These are phyloP conservation scores for Colletotrichum incanum DNA, from an alignment of 2,329 filamentous ascomycete genomes.

Conservation along the genomic window DNA sequence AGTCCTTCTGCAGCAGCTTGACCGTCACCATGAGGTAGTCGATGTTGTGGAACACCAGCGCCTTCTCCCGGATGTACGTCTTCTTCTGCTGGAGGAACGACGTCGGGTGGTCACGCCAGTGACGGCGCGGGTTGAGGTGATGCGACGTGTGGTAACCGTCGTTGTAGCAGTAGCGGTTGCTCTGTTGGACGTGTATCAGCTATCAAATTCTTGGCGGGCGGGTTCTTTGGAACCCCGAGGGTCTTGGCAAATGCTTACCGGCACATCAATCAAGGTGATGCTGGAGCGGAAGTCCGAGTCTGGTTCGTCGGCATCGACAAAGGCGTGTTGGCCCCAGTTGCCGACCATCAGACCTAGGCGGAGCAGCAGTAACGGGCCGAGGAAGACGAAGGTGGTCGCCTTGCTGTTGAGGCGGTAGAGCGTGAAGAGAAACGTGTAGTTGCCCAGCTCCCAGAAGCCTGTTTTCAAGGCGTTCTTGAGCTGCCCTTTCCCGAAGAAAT, in stretches of 20 bases:
- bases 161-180: slow-evolving; percentile 87
- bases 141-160: slow-evolving; percentile 88
- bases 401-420: slow-evolving; percentile 66
- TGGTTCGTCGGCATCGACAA: slow-evolving; percentile 82
- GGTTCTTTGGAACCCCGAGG: too few species aligned
- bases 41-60: slow-evolving; percentile 85
- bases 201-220: background rate
- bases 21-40: slow-evolving; percentile 85
- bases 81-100: slow-evolving; percentile 80
- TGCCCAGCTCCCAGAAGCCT: slow-evolving; percentile 73
- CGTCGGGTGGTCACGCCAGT: slow-evolving; percentile 86
- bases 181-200: slow-evolving; percentile 61
- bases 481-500: slow-evolving; percentile 79
- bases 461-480: slow-evolving; percentile 67
- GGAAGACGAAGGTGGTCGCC: slow-evolving; percentile 75
- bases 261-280: slow-evolving; percentile 84
- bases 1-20: slow-evolving; percentile 79
- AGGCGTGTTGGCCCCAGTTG: slow-evolving; percentile 88
- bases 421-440: slow-evolving; percentile 67
- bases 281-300: slow-evolving; percentile 85
- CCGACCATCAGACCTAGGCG: slow-evolving; percentile 83
- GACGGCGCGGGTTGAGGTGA: slow-evolving; percentile 82
- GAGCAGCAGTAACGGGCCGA: slow-evolving; percentile 77
- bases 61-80: slow-evolving; percentile 76
- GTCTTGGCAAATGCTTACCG: slow-evolving; percentile 68